Conservation (phyloP, 805 yeast genomes). For the Sporopachydermia lactativora region DNA sequence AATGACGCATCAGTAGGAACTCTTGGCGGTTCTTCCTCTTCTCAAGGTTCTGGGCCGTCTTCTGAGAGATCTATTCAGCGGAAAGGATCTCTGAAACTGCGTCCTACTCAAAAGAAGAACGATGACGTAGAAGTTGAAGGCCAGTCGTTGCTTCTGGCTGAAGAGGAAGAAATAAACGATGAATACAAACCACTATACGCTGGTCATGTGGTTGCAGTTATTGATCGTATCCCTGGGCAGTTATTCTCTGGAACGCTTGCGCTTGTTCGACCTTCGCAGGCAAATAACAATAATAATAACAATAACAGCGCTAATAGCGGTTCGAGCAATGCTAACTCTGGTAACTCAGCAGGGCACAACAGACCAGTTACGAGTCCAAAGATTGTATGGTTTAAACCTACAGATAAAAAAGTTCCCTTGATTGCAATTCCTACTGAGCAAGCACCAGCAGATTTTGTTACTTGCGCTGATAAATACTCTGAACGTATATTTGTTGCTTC, state of each 20-base stretch:
- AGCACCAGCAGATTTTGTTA: constrained; percentile 92
- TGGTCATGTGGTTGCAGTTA: constrained; percentile 96
- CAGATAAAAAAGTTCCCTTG: constrained; percentile 93
- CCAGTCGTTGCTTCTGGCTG: constrained; percentile 78
- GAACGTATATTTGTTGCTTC: constrained; percentile 84
- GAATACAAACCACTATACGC: constrained; percentile 90
- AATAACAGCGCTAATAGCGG: constrained; percentile 14
- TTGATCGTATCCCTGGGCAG: constrained; percentile 96
- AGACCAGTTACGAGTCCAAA: constrained; percentile 45
- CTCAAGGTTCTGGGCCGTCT: constrained; percentile 13
- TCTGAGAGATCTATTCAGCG: constrained; percentile 36
- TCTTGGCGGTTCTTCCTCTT: constrained; percentile 15
- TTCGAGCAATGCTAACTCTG: constrained; percentile 2
- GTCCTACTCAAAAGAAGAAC: constrained; percentile 94
- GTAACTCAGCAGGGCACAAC: too few relatives aligned
- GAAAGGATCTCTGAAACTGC: constrained; percentile 81
- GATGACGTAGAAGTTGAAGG: constrained; percentile 99
- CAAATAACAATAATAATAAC: constrained; percentile 54
- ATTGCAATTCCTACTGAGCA: constrained; percentile 98
- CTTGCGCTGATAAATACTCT: constrained; percentile 72
- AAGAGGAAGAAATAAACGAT: constrained; percentile 91
- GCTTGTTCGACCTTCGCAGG: constrained; percentile 86
- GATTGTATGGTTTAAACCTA: constrained; percentile 98
- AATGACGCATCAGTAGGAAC: constrained; percentile 47
- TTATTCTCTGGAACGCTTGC: constrained; percentile 91